These are phyloP conservation scores for Trichoderma endophyticum DNA, from an alignment of 2,329 filamentous ascomycete species.

Conservation along the genomic window DNA sequence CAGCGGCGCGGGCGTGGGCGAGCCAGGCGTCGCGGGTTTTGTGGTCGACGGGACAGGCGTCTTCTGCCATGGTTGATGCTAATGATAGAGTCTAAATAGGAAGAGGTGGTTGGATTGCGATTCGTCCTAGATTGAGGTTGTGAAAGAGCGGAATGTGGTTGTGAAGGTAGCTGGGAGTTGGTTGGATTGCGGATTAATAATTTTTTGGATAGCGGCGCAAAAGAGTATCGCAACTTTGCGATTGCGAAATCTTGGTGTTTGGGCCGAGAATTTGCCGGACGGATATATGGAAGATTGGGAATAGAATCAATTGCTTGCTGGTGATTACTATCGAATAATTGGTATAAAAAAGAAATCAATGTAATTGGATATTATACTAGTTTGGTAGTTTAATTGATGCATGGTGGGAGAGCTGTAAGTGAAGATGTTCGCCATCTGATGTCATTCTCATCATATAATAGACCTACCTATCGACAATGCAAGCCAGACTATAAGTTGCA, in stretches of 20 bases:
- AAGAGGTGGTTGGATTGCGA: not conserved
- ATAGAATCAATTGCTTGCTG: not conserved
- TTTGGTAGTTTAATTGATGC: not conserved
- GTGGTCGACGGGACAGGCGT: conserved; percentile 81
- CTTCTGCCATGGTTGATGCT: conserved; percentile 27
- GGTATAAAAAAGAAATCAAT: not conserved
- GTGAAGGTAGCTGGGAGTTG: not conserved
- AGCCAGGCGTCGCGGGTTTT: conserved; percentile 87
- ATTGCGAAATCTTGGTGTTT: conserved; percentile 15
- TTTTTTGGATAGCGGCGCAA: conserved; percentile 1
- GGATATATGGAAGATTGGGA: not conserved
- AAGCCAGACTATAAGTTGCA: not conserved
- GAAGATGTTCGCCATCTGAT: not conserved
- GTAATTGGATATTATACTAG: not conserved
- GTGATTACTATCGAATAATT: not conserved
- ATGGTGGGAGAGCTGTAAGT: not conserved
- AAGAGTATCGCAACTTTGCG: conserved; percentile 11
- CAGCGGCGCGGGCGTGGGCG: conserved; percentile 58
- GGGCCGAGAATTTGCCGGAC: conserved; percentile 19
- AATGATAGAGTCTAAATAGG: fast-evolving
- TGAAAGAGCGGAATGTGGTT: not conserved
- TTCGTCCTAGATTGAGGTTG: not conserved
- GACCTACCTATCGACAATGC: not conserved
- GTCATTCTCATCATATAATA: not conserved
- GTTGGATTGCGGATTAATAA: not conserved